phyloP scores from a whole-genome alignment of 176 grass and related monocot species.

The Oryza brachyantha region DNA sequence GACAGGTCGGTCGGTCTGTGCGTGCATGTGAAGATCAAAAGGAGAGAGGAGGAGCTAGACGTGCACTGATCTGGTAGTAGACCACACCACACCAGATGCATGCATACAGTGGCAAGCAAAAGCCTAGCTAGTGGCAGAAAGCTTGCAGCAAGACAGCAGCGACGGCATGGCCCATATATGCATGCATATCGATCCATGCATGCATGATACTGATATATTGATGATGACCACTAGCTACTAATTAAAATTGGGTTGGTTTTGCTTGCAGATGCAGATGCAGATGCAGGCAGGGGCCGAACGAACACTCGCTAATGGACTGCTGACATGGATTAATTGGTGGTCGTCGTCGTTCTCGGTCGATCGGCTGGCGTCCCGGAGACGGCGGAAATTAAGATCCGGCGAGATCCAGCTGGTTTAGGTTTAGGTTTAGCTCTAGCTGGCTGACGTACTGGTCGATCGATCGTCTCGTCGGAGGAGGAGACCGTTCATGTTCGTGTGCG shows the following conservation, averaged over 20 bases:
- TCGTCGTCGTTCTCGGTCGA: not conserved
- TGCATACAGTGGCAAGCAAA: not conserved
- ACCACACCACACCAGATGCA: no score
- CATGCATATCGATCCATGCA: not conserved
- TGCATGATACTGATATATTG: slow-evolving; percentile 22
- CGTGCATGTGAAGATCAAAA: not conserved
- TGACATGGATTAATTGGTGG: slow-evolving; percentile 14
- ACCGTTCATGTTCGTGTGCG: not conserved
- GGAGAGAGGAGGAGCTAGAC: no score
- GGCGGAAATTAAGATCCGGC: slow-evolving; percentile 39
- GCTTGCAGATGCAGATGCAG: not conserved
- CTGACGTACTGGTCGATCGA: no score
- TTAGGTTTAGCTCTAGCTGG: no score
- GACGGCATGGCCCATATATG: not conserved
- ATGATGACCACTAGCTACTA: no score
- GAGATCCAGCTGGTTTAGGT: not conserved
- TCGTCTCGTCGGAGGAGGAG: not conserved
- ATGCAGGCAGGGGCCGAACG: slow-evolving; percentile 15
- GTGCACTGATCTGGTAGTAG: no score
- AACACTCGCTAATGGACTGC: slow-evolving; percentile 30
- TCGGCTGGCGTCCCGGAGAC: slow-evolving; percentile 1
- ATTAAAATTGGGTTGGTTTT: not conserved
- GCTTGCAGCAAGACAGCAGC: not conserved
- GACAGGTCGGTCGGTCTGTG: no score
- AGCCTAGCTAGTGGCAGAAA: no score